Percentiles rank a stretch among this genome's conserved stretches.
Conservation (phyloP, 768 basidiomycete species). For the Hygrocybe coccinea region DNA sequence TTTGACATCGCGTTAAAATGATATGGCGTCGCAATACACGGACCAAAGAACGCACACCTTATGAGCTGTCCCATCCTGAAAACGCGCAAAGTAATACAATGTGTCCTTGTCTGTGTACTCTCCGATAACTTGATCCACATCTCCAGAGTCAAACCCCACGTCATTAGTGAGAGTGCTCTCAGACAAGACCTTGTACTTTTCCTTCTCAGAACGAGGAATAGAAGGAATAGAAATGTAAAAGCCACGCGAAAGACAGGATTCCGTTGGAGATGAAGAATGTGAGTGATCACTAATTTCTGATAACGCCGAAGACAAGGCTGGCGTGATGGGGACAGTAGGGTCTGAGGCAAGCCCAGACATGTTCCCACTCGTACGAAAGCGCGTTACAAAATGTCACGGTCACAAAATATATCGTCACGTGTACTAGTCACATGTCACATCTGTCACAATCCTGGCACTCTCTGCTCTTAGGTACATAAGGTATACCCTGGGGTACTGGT, state of each 20-base stretch:
- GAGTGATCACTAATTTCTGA: background rate
- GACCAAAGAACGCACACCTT: slow-evolving; percentile 40
- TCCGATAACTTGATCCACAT: slow-evolving; percentile 51
- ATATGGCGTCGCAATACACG: slow-evolving; percentile 8
- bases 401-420: too few species aligned
- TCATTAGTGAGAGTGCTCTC: slow-evolving; percentile 32
- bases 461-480: too few species aligned
- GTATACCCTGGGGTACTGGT: too few species aligned
- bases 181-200: slow-evolving; percentile 36
- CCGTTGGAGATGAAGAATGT: background rate
- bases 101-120: slow-evolving; percentile 40
- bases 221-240: slow-evolving; percentile 37
- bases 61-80: slow-evolving; percentile 51
- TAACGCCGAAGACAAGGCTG: too few species aligned
- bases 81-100: slow-evolving; percentile 60
- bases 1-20: slow-evolving; percentile 27
- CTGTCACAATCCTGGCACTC: too few species aligned
- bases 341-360: slow-evolving; percentile 19
- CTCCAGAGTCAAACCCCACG: slow-evolving; percentile 28
- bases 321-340: slow-evolving; percentile 21
- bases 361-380: background rate
- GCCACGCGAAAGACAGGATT: background rate
- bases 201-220: slow-evolving; percentile 36
- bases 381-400: background rate
- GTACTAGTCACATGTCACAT: too few species aligned